Percentiles rank a stretch among this genome's conserved stretches.
Conservation (phyloP, 345 rosid genomes). For the Aethionema arabicum region DNA sequence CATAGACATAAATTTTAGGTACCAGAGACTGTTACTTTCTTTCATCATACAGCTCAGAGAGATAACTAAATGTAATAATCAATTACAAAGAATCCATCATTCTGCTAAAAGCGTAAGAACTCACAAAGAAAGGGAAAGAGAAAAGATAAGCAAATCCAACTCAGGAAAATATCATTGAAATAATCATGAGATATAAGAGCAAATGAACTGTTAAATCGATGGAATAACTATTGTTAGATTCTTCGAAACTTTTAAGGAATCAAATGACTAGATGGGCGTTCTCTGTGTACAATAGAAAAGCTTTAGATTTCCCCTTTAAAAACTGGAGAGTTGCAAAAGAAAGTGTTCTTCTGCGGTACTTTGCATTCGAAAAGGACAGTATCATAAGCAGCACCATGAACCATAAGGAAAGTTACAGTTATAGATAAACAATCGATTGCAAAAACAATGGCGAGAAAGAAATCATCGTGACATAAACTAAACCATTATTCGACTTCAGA, state of each 20-base stretch:
- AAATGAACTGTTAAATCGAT: background rate
- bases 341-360: slow-evolving; percentile 9
- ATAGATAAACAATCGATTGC: slow-evolving; percentile 1
- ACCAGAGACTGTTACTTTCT: background rate
- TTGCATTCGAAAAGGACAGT: slow-evolving; percentile 16
- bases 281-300: slow-evolving; percentile 14
- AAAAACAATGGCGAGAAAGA: background rate
- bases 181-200: slow-evolving; percentile 22
- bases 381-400: slow-evolving; percentile 22
- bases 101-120: slow-evolving; percentile 17
- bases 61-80: slow-evolving; percentile 12
- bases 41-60: slow-evolving; percentile 21
- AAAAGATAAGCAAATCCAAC: background rate
- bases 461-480: background rate
- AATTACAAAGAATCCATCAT: slow-evolving; percentile 4
- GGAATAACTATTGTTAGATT: slow-evolving; percentile 23
- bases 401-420: slow-evolving; percentile 24
- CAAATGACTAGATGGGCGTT: slow-evolving; percentile 24
- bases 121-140: slow-evolving; percentile 26
- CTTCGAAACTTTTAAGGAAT: slow-evolving; percentile 28
- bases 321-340: slow-evolving; percentile 19
- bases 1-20: background rate
- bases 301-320: slow-evolving; percentile 22
- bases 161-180: slow-evolving; percentile 15
- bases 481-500: slow-evolving; percentile 1